These are phyloP conservation scores for Lasiosphaeriaceae sp. DNA, from an alignment of 495 filamentous ascomycete species.

Conservation along the genomic window DNA sequence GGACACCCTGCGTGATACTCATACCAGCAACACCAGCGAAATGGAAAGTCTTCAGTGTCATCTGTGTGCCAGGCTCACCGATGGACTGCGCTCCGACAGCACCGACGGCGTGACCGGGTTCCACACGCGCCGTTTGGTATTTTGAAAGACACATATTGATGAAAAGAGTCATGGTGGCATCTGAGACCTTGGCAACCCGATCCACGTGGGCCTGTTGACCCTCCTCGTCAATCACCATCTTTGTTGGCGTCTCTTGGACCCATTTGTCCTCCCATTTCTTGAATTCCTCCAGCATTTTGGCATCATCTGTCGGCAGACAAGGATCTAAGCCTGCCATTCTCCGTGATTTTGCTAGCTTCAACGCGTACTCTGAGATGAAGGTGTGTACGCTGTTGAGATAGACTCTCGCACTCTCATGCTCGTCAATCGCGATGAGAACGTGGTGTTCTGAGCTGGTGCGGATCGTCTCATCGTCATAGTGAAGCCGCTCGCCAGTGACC, in stretches of 20 bases:
- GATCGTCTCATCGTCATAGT: constrained; percentile 62
- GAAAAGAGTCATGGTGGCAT: constrained; percentile 66
- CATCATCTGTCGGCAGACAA: constrained; percentile 18
- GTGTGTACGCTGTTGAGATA: constrained; percentile 75
- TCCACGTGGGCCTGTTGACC: constrained; percentile 43
- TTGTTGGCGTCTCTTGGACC: constrained; percentile 2
- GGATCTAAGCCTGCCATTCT: constrained; percentile 38
- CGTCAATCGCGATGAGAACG: constrained; percentile 57
- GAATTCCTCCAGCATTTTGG: constrained; percentile 9
- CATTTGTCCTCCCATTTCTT: constrained; percentile 13
- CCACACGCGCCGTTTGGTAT: constrained; percentile 82
- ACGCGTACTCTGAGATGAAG: constrained; percentile 53
- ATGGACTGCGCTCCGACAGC: constrained; percentile 97
- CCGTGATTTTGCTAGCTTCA: constrained; percentile 49
- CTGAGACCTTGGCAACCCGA: constrained; percentile 76
- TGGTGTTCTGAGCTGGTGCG: constrained; percentile 38
- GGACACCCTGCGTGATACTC: constrained; percentile 98
- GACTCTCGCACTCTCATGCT: constrained; percentile 76
- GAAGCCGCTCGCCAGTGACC: constrained; percentile 45
- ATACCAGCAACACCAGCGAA: constrained; percentile 99
- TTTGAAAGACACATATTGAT: constrained; percentile 80
- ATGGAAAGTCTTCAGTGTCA: constrained; percentile 99
- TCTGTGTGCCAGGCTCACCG: constrained; percentile 96
- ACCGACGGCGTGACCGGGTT: constrained; percentile 95
- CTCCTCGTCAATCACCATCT: background rate